These are phyloP conservation scores for Gossypium schwendimanii DNA, from an alignment of 441 rosid species.

Conservation along the genomic window DNA sequence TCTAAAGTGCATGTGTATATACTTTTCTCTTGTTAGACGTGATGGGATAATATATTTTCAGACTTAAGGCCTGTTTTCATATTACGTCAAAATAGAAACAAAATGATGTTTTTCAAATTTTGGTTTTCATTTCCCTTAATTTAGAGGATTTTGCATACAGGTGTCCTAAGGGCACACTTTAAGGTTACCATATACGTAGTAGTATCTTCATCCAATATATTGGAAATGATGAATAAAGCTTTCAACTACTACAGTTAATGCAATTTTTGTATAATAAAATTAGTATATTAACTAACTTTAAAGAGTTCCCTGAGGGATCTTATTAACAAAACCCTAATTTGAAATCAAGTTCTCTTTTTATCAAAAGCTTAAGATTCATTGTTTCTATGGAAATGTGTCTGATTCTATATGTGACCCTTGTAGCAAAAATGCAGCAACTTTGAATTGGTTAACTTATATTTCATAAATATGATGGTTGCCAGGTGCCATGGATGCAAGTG, in stretches of 20 bases:
- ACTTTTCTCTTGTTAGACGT: background rate
- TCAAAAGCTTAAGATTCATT: background rate
- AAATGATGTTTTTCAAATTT: background rate
- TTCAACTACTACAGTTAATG: background rate
- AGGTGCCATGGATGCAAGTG: slow-evolving; percentile 98
- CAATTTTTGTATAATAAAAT: background rate
- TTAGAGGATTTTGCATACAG: background rate
- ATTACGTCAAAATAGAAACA: background rate
- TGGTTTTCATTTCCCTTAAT: background rate
- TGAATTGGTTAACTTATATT: slow-evolving; percentile 8
- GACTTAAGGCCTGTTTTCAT: background rate
- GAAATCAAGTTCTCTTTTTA: background rate
- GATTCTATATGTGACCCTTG: background rate
- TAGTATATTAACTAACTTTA: background rate
- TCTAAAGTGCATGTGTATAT: background rate
- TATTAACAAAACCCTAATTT: background rate
- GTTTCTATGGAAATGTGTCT: background rate
- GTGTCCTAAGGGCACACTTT: background rate
- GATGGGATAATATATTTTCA: background rate
- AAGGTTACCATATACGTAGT: background rate
- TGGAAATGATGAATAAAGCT: background rate
- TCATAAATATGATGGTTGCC: slow-evolving; percentile 22
- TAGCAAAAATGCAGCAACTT: slow-evolving; percentile 5
- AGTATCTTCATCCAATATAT: background rate
- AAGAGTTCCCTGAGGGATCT: background rate